phyloP scores from a whole-genome alignment of 2,329 filamentous ascomycete species.

The Penicillium crustosum region DNA sequence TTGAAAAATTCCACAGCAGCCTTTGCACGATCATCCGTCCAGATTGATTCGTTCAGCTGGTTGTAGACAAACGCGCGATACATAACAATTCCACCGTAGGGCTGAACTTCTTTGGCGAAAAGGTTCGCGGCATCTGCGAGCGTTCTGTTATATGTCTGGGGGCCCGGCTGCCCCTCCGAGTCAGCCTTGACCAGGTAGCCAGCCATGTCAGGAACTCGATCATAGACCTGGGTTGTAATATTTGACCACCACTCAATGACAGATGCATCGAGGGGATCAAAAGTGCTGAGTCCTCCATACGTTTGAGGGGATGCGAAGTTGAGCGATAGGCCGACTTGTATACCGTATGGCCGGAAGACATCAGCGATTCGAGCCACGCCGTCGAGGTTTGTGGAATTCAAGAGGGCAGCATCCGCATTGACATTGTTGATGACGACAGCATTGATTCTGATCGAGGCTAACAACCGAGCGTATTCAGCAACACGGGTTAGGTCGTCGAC shows the following conservation, averaged over 20 bases:
- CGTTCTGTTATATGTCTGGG: constrained; percentile 68
- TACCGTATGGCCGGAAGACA: constrained; percentile 65
- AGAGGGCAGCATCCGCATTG: constrained; percentile 62
- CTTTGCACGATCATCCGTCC: constrained; percentile 68
- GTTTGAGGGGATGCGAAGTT: constrained; percentile 66
- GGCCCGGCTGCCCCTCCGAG: constrained; percentile 70
- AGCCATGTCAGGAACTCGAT: constrained; percentile 63
- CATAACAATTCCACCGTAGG: constrained; percentile 63
- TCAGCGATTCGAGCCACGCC: constrained; percentile 64
- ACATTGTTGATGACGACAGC: constrained; percentile 70
- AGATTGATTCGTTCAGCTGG: constrained; percentile 57
- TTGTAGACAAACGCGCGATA: constrained; percentile 74
- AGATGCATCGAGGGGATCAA: constrained; percentile 61
- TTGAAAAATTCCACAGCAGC: constrained; percentile 68
- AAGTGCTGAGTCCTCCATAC: constrained; percentile 59
- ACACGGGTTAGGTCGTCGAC: constrained; percentile 61
- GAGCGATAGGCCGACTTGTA: constrained; percentile 64
- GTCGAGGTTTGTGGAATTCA: constrained; percentile 58
- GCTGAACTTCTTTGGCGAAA: constrained; percentile 60
- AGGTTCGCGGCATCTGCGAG: constrained; percentile 67
- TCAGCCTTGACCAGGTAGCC: constrained; percentile 72
- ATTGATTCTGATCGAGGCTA: constrained; percentile 67
- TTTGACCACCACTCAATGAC: constrained; percentile 65
- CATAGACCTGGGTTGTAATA: constrained; percentile 60
- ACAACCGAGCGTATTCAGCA: constrained; percentile 62